Evolutionary conservation across 1,139 yeast genomes (phyloP), one percentile per base, ranked within the genome.

Genomic region (Pichia inconspicua): DNA sequence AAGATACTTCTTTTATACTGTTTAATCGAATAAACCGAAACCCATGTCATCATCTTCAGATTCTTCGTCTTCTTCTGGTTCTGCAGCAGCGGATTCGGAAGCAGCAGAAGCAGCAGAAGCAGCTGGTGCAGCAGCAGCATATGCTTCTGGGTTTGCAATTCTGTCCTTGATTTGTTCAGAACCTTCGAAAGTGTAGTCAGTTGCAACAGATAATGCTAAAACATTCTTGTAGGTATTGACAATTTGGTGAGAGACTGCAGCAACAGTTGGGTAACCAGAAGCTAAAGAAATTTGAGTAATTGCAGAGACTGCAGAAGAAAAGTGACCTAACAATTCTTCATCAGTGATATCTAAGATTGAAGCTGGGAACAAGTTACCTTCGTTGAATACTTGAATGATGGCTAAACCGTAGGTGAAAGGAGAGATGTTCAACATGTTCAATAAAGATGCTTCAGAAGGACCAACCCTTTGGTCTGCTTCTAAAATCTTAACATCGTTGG

Each of bases 201-300:
- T 84, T 71, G 97, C 98, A 77, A 92, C 78, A 63, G 98, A 94
- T 69, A 94, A 82, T 69, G 97, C 97, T 75, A 94, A 81, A 70
- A 94, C 82, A 79, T 92, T 85, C 95, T 94, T 92, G 95, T 94
- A 92, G 82, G 87, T 83, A 96, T 94, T 92, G 80, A 92, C 84
- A 74, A 92, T 81, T 66, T 95, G 82, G 96, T 92, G 98, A 72
- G 96, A 92, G 71, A 92, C 98, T 67, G 98, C 88, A 75, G 97
- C 97, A 72, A 92, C 78, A 71, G 99, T 92, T 82, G 98, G 98
- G 95, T 92, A 90, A 74, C 90, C 92, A 69, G 87, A 78, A 73
- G 97, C 98, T 77, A 92, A 82, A 60, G 99, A 92, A 74, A 92
- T 79, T 66, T 95, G 81, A 70, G 98, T 92, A 71, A 92, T 86